phyloP scores from a whole-genome alignment of 2,329 filamentous ascomycete genomes.

The Colletotrichum karsti region DNA sequence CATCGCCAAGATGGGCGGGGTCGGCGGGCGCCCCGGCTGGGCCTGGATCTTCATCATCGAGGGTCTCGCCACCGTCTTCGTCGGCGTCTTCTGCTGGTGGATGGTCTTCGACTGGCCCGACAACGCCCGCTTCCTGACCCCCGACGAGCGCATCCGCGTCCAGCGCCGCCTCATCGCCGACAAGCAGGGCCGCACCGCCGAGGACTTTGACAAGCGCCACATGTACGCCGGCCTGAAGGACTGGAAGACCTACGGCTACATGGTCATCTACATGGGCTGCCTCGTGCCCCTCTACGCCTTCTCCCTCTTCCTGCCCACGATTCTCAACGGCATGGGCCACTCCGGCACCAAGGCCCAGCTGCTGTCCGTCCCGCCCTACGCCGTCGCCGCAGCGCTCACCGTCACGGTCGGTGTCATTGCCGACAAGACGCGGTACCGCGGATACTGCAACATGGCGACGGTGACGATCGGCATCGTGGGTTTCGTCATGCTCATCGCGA shows the following conservation, averaged over 20 bases:
- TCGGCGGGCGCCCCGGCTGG: constrained; percentile 63
- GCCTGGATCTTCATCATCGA: constrained; percentile 73
- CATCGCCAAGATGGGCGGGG: constrained; percentile 71
- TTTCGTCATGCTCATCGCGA: constrained; percentile 72
- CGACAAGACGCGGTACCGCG: constrained; percentile 70
- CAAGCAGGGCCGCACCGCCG: constrained; percentile 74
- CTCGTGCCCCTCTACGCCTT: constrained; percentile 59
- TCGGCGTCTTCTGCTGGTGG: constrained; percentile 74
- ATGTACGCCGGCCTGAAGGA: constrained; percentile 76
- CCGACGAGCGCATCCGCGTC: constrained; percentile 73
- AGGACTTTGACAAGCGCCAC: constrained; percentile 76
- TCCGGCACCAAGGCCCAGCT: constrained; percentile 54
- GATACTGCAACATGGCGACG: constrained; percentile 72
- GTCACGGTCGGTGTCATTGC: constrained; percentile 70
- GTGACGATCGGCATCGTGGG: constrained; percentile 70
- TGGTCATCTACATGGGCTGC: constrained; percentile 58
- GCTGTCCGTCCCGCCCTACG: constrained; percentile 67
- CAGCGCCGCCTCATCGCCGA: constrained; percentile 73
- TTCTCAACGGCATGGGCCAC: constrained; percentile 50
- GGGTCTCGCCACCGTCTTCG: constrained; percentile 72
- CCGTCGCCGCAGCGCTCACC: constrained; percentile 69
- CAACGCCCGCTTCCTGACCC: constrained; percentile 73
- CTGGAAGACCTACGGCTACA: constrained; percentile 74
- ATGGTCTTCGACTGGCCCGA: constrained; percentile 83
- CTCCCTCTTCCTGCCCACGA: constrained; percentile 66